phyloP scores from a whole-genome alignment of 2,329 filamentous ascomycete genomes.

The Bisporella sp. region DNA sequence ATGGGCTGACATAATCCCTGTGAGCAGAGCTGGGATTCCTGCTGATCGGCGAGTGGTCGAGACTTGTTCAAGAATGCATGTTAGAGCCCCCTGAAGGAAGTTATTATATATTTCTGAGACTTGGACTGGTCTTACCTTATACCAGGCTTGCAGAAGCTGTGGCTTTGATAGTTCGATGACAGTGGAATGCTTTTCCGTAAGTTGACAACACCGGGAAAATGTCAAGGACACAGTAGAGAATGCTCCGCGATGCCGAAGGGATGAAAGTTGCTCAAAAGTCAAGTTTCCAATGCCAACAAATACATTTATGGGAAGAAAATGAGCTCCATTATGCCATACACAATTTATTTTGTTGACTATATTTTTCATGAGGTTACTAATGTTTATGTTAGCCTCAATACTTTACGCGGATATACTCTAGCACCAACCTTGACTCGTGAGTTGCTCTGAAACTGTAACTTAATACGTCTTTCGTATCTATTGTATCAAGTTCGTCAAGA shows the following conservation, averaged over 20 bases:
- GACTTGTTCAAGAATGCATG: constrained; percentile 66
- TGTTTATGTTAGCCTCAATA: constrained; percentile 3
- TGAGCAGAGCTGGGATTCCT: constrained; percentile 81
- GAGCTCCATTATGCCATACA: constrained; percentile 32
- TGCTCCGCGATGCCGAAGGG: constrained; percentile 81
- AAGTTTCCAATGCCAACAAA: constrained; percentile 64
- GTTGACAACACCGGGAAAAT: constrained; percentile 72
- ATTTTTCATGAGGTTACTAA: constrained; percentile 63
- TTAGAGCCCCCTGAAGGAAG: constrained; percentile 47
- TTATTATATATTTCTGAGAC: too few species aligned
- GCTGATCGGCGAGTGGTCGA: constrained; percentile 87
- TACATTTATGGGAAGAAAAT: constrained; percentile 44
- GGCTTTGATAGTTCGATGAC: constrained; percentile 9
- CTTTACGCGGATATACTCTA: background rate
- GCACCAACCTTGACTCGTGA: constrained; percentile 77
- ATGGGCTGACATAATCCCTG: constrained; percentile 69
- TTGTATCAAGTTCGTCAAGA: constrained; percentile 60
- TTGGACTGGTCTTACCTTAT: constrained; percentile 42
- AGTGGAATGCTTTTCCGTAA: constrained; percentile 30
- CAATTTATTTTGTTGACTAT: constrained; percentile 45
- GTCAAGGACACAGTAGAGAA: constrained; percentile 90
- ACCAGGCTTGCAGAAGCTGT: constrained; percentile 56
- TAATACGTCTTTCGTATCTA: constrained; percentile 80
- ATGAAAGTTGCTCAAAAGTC: constrained; percentile 76
- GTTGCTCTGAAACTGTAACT: constrained; percentile 93